Percentiles rank a stretch among this genome's conserved stretches.
These are phyloP conservation scores for Dictyostelium purpureum DNA, from an alignment of 78 protist genomes.

Conservation along the genomic window DNA sequence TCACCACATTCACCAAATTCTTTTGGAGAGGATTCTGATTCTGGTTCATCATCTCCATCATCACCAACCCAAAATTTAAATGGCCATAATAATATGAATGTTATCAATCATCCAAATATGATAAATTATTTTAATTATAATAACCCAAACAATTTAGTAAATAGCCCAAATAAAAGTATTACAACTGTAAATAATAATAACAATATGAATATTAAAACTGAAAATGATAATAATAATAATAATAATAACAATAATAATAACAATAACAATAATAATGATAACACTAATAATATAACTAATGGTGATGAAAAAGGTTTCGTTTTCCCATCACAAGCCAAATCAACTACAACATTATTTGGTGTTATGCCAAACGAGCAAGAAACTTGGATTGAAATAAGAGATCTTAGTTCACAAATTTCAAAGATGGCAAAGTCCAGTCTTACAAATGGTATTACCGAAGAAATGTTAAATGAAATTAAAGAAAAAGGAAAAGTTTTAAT, in stretches of 20 bases:
- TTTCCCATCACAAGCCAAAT: background rate
- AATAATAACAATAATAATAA: too few relatives aligned
- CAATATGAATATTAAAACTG: background rate
- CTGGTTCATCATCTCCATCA: background rate
- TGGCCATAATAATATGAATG: background rate
- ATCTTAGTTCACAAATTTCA: slow-evolving; percentile 50
- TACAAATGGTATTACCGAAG: slow-evolving; percentile 72
- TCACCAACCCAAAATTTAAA: background rate
- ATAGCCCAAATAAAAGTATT: background rate
- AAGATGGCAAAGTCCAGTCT: slow-evolving; percentile 71
- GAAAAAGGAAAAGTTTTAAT: slow-evolving; percentile 55
- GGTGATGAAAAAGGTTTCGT: too few relatives aligned
- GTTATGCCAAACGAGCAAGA: slow-evolving; percentile 80
- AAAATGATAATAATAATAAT: background rate
- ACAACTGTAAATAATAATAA: background rate
- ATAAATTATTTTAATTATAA: background rate
- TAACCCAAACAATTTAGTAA: background rate
- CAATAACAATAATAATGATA: too few relatives aligned
- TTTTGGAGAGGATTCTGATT: background rate
- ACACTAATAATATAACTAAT: background rate
- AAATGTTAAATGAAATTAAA: slow-evolving; percentile 39
- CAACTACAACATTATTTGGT: background rate
- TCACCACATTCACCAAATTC: background rate
- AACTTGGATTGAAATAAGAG: slow-evolving; percentile 79
- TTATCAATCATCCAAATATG: background rate